These are phyloP conservation scores for Adansonia madagascariensis DNA, from an alignment of 441 rosid genomes.

Conservation along the genomic window DNA sequence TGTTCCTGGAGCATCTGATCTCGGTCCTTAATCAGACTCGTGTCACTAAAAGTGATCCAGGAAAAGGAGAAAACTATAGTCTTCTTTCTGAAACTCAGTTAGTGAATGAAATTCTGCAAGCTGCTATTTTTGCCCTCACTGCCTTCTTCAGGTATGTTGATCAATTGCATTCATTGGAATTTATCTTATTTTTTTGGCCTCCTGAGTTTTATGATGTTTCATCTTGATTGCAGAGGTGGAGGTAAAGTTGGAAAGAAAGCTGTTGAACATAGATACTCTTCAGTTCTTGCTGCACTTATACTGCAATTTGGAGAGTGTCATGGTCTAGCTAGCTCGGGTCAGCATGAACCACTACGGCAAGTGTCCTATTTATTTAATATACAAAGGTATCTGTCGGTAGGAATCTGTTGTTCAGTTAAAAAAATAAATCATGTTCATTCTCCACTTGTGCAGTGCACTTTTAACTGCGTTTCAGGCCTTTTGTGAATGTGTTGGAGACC, in stretches of 20 bases:
- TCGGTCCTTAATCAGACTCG: conserved; percentile 67
- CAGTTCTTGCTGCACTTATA: conserved; percentile 87
- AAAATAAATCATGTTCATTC: conserved; percentile 14
- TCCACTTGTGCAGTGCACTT: conserved; percentile 71
- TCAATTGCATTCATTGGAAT: conserved; percentile 29
- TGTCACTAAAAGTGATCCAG: conserved; percentile 54
- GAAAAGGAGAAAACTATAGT: conserved; percentile 63
- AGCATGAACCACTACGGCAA: conserved; percentile 84
- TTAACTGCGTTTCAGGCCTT: conserved; percentile 93
- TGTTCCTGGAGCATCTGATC: conserved; percentile 86
- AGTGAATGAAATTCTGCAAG: conserved; percentile 76
- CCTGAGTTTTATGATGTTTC: conserved; percentile 34
- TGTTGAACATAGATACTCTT: conserved; percentile 90
- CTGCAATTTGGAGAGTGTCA: conserved; percentile 96
- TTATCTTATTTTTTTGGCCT: conserved; percentile 29
- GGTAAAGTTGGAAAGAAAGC: conserved; percentile 95
- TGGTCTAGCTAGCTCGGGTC: conserved; percentile 84
- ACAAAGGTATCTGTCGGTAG: conserved; percentile 23
- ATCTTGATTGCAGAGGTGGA: conserved; percentile 73
- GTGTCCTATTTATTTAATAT: background rate
- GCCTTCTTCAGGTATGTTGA: conserved; percentile 85
- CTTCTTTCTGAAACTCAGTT: conserved; percentile 52
- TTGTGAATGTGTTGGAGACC: conserved; percentile 99
- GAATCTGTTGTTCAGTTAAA: conserved; percentile 24
- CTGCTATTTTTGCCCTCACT: conserved; percentile 89